Conservation (phyloP, 2,329 filamentous ascomycete species). For the Alternaria conjuncta region DNA sequence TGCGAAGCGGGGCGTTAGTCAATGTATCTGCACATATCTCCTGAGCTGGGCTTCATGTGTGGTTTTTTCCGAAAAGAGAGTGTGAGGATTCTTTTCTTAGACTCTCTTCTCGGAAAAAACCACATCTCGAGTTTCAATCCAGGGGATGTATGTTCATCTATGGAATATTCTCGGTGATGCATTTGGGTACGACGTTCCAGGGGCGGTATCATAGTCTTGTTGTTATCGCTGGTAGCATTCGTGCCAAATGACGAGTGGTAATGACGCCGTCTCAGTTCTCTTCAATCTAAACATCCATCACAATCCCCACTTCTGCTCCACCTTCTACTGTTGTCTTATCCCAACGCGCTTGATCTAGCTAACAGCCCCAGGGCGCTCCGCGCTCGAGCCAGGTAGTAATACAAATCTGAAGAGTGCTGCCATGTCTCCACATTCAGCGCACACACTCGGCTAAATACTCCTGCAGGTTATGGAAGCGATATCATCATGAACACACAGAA, state of each 20-base stretch:
- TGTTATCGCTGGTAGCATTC: not conserved
- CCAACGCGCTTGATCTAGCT: not conserved
- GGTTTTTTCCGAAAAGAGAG: not conserved
- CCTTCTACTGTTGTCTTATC: not conserved
- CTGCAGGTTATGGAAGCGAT: not conserved
- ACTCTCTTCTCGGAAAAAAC: not conserved
- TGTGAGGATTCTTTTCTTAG: not conserved
- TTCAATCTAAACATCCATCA: not conserved
- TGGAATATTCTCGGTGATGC: not conserved
- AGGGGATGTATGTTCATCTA: not conserved
- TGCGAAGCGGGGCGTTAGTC: not conserved
- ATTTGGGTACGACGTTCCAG: fast-evolving
- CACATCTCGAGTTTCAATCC: not conserved
- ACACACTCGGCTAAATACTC: not conserved
- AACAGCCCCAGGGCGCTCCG: not conserved
- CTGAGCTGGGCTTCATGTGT: not conserved
- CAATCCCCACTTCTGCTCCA: not conserved
- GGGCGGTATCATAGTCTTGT: fast-evolving
- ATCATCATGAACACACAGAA: not conserved
- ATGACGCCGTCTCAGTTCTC: not conserved
- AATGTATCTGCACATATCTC: not conserved
- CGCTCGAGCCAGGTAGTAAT: not conserved
- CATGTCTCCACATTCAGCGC: not conserved
- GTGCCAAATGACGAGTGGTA: not conserved
- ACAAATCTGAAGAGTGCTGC: not conserved